Conservation (phyloP, 345 rosid genomes). For the Alliaria petiolata region DNA sequence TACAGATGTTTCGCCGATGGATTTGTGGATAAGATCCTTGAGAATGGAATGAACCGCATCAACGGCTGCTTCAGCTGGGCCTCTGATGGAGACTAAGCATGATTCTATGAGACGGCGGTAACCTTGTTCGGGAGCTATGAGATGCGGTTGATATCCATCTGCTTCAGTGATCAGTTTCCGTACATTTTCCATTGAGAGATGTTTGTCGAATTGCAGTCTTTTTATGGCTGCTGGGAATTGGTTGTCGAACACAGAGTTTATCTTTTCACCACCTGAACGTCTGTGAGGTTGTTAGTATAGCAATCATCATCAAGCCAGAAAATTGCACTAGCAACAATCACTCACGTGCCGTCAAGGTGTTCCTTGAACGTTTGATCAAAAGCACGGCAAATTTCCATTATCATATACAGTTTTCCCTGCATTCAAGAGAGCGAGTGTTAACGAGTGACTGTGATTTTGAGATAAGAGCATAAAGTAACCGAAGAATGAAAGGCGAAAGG, state of each 20-base stretch:
- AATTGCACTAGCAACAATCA: neutral
- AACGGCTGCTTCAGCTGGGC: constrained; percentile 97
- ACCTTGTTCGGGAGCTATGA: constrained; percentile 97
- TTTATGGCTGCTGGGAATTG: constrained; percentile 89
- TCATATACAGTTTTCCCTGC: constrained; percentile 89
- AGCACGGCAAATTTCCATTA: constrained; percentile 90
- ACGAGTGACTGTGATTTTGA: neutral
- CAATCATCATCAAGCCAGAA: neutral
- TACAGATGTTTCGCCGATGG: constrained; percentile 61
- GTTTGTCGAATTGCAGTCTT: constrained; percentile 90
- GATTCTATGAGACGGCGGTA: constrained; percentile 95
- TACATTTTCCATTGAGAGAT: constrained; percentile 84
- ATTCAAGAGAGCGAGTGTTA: constrained; percentile 12
- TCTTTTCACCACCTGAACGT: constrained; percentile 96
- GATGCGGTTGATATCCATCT: constrained; percentile 98
- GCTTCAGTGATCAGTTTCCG: constrained; percentile 91
- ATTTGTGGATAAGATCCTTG: constrained; percentile 83
- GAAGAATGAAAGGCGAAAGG: neutral
- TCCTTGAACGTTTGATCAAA: constrained; percentile 95
- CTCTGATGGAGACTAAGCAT: constrained; percentile 70
- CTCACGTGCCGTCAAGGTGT: constrained; percentile 86
- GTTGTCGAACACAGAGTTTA: constrained; percentile 75
- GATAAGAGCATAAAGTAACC: constrained; percentile 5
- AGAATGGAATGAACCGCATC: constrained; percentile 88
- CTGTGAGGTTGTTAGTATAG: constrained; percentile 39